Percentiles rank a stretch among this genome's conserved stretches.
Conservation (phyloP, 495 filamentous ascomycete genomes). For the Tuber aestivum region DNA sequence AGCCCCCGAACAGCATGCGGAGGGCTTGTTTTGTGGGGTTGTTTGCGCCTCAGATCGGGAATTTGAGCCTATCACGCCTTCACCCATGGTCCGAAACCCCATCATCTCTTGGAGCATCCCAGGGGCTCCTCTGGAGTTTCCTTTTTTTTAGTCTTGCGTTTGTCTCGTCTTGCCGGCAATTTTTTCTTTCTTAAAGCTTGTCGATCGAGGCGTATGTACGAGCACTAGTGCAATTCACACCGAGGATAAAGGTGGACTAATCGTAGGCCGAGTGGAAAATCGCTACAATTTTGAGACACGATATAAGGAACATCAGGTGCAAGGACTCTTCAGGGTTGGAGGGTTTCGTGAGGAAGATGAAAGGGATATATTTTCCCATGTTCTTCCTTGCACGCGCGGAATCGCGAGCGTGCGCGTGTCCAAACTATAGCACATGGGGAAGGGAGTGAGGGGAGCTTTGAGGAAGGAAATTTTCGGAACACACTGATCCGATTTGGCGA, state of each 20-base stretch:
- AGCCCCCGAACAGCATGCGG: conserved; percentile 1
- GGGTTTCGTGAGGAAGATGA: neutral
- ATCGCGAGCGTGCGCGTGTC: neutral
- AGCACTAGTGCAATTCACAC: neutral
- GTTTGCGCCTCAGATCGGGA: conserved; percentile 30
- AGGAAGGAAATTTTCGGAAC: neutral
- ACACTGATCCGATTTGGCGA: conserved; percentile 3
- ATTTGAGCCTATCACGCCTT: conserved; percentile 35
- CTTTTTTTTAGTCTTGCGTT: neutral
- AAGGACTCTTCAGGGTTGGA: neutral
- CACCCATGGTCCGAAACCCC: conserved; percentile 34
- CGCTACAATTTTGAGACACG: neutral
- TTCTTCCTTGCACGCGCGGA: neutral
- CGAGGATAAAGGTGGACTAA: neutral
- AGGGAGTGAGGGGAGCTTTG: neutral
- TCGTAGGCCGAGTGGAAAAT: neutral
- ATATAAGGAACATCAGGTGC: neutral
- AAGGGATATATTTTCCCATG: neutral
- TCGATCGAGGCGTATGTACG: neutral
- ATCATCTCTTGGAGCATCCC: conserved; percentile 23
- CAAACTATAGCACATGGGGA: neutral
- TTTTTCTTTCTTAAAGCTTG: neutral
- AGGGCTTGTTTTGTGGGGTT: conserved; percentile 15
- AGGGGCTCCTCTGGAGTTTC: conserved; percentile 5
- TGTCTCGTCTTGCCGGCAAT: neutral